Base-by-base conservation (phyloP, 768 basidiomycete genomes). In the Lactarius vividus region DNA sequence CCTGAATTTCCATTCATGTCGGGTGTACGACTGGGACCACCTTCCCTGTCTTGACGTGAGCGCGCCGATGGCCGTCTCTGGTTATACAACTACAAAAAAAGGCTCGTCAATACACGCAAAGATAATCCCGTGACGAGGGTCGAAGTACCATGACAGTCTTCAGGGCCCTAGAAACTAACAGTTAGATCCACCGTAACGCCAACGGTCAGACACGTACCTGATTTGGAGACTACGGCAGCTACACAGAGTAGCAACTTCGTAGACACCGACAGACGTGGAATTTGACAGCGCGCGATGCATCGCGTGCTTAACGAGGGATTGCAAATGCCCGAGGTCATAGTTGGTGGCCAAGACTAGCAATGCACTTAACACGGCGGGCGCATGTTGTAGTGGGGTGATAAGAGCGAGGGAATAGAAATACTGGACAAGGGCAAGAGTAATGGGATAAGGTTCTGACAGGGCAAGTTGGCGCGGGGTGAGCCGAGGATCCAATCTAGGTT, bases 231-330 rank as follows among this genome's bases (percentile, higher is more conserved):
- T 90, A 68, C 92, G 85, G 74, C 90, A 92, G 69, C 87, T 91
- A 73, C 93, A 94, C 4, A 98, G 78, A 3, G 96, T 96, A 10
- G 96, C 93, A 11, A 97, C 94, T 75, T 97, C 95, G 74, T 98
- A 98, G 53, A 98, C 90, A 31, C 91, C 92, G 23, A 96, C 92
- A 31, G 91, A 92, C 15, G 89, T 92, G 33, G 86, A 84, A 72
- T 92, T 92, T 37, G 88, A 90, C 35, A 98, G 77, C 18, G 89
- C 85, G 26, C 88, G 86, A 73, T 98, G 96, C 88, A 98, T 92
- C 5, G 94, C 92, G 75, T 98, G 96, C 71, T 91, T 91, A n/a
- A 93, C 92, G 26, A 96, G 79, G 7, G 79, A 80, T 69, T 88
- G 85, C 23, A 99, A 79, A 73, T 96, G 87, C 3, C 81, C 74